Conservation (phyloP, 257 asterid genomes). For the Gentiana straminea region DNA sequence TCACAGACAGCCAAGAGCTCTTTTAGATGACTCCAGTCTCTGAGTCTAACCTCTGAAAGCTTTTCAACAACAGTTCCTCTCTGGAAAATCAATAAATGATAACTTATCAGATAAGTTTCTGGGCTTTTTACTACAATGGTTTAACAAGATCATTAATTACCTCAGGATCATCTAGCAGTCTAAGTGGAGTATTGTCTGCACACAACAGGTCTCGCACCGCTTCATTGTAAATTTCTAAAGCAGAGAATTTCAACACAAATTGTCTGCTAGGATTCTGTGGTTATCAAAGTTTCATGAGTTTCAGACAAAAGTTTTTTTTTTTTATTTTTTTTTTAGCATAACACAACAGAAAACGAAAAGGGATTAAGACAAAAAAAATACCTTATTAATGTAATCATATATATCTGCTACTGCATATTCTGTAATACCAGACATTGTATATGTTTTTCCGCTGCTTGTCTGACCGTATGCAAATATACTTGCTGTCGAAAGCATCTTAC, state of each 20-base stretch:
- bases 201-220: constrained; percentile 76
- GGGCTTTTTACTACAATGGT: too few species aligned
- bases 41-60: constrained; percentile 56
- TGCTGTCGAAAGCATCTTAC: constrained; percentile 33
- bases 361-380: neutral
- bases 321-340: too few species aligned
- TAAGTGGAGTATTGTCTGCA: constrained; percentile 44
- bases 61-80: constrained; percentile 83
- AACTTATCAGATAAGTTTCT: neutral
- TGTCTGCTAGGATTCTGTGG: constrained; percentile 33
- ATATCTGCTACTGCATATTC: constrained; percentile 38
- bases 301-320: neutral
- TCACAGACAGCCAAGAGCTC: constrained; percentile 67
- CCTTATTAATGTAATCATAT: constrained; percentile 32
- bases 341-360: neutral
- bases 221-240: constrained; percentile 95
- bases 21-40: constrained; percentile 48
- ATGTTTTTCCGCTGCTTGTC: constrained; percentile 66
- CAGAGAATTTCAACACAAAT: constrained; percentile 66
- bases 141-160: constrained; percentile 17
- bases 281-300: neutral
- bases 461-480: constrained; percentile 66
- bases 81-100: constrained; percentile 23
- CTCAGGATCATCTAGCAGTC: constrained; percentile 97
- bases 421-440: constrained; percentile 54